Evolutionary conservation across 2,329 filamentous ascomycete species (phyloP).

Genomic region (Whalleya microplaca): DNA sequence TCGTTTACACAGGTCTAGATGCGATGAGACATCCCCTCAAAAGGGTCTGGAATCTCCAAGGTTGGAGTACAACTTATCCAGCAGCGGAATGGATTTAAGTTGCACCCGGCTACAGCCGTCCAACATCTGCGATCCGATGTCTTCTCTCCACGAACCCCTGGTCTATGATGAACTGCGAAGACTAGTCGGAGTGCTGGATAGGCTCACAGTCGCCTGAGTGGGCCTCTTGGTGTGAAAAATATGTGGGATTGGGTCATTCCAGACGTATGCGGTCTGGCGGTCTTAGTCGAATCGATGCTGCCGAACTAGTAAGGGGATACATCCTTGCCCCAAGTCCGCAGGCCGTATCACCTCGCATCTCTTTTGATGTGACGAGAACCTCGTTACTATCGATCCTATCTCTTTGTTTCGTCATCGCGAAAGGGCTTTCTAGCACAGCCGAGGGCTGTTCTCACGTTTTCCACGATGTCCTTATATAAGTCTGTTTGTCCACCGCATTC

Average conservation of each 20-base stretch:
- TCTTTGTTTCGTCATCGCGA: conserved; percentile 25
- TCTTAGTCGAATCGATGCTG: neutral
- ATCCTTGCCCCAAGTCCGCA: conserved; percentile 14
- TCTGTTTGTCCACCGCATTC: conserved; percentile 3
- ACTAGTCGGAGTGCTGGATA: neutral
- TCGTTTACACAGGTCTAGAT: conserved; percentile 19
- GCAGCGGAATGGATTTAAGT: too few relatives aligned
- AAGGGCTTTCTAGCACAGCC: conserved; percentile 2
- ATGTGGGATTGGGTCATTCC: conserved; percentile 20
- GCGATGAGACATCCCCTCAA: neutral
- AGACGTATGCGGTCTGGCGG: conserved; percentile 16
- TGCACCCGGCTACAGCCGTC: too few relatives aligned
- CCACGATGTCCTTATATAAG: conserved; percentile 22
- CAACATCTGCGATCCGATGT: conserved; percentile 5
- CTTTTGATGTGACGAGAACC: conserved; percentile 22
- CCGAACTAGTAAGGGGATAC: neutral
- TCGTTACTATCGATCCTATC: conserved; percentile 10
- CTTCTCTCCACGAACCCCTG: conserved; percentile 7
- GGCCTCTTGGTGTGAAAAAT: conserved; percentile 14
- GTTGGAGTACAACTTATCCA: conserved; percentile 3
- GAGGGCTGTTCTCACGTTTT: conserved; percentile 1
- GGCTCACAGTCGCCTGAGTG: conserved; percentile 14
- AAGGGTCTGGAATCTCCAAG: conserved; percentile 10
- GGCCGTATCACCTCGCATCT: conserved; percentile 5
- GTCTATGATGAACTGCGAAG: conserved; percentile 9